phyloP scores from a whole-genome alignment of 495 filamentous ascomycete genomes.

The Daldinia grandis region DNA sequence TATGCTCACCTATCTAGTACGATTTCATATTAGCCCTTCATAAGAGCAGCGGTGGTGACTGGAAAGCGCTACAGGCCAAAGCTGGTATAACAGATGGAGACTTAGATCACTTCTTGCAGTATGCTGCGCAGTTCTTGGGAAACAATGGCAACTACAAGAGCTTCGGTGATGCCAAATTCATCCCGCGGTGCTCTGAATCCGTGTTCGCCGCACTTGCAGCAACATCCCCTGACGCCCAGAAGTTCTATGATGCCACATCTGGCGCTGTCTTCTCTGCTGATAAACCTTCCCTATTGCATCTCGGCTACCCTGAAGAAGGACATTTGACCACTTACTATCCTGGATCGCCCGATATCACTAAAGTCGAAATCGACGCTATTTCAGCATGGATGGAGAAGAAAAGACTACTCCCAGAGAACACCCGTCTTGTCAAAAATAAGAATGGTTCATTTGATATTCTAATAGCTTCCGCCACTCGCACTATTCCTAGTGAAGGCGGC shows the following conservation, averaged over 20 bases:
- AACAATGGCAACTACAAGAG: constrained; percentile 96
- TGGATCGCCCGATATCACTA: constrained; percentile 82
- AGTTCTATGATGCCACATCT: constrained; percentile 71
- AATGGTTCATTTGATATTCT: constrained; percentile 80
- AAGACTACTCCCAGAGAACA: constrained; percentile 81
- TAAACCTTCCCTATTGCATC: constrained; percentile 74
- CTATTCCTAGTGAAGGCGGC: constrained; percentile 63
- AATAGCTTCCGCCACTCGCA: constrained; percentile 74
- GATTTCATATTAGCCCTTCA: constrained; percentile 88
- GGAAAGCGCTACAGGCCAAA: constrained; percentile 72
- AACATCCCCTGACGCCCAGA: constrained; percentile 65
- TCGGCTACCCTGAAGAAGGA: constrained; percentile 83
- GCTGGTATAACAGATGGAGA: constrained; percentile 75
- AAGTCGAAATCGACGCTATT: constrained; percentile 79
- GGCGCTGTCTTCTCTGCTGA: constrained; percentile 79
- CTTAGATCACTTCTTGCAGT: constrained; percentile 81
- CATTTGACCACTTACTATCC: constrained; percentile 96
- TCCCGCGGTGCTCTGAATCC: constrained; percentile 75
- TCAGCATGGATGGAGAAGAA: constrained; percentile 78
- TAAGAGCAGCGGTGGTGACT: constrained; percentile 77
- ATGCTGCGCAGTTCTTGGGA: constrained; percentile 87
- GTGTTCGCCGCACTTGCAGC: constrained; percentile 77
- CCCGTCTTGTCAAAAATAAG: constrained; percentile 77
- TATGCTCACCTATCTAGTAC: constrained; percentile 53
- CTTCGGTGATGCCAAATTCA: constrained; percentile 94